Evolutionary conservation across 371 early-diverging fungal species (phyloP).

Genomic region (Conidiobolus incongruus): DNA sequence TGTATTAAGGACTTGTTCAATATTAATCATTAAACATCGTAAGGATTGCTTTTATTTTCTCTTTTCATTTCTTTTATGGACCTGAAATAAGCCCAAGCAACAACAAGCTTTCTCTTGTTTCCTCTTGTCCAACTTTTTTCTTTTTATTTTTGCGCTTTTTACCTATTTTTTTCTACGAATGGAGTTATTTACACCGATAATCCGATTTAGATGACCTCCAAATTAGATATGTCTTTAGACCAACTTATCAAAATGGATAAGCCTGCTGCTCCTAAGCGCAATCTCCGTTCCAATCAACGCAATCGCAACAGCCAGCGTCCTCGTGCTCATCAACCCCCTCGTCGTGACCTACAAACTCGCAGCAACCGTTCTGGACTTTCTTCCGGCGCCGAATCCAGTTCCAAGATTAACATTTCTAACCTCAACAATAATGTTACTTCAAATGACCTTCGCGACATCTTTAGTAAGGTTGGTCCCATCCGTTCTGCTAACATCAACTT

Average conservation of each 20-base stretch:
- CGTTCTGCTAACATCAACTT: constrained; percentile 37
- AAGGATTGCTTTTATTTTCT: too few relatives aligned
- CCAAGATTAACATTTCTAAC: constrained; percentile 48
- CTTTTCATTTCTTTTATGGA: too few relatives aligned
- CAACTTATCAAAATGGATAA: constrained; percentile 42
- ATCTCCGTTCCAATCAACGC: constrained; percentile 12
- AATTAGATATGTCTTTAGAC: constrained; percentile 43
- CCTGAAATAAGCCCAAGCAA: too few relatives aligned
- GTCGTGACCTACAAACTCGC: too few relatives aligned
- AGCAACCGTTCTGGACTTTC: constrained; percentile 9
- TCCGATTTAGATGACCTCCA: constrained; percentile 15
- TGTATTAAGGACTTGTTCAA: too few relatives aligned
- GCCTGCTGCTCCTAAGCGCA: constrained; percentile 7
- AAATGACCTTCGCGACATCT: constrained; percentile 27
- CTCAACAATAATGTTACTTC: constrained; percentile 44
- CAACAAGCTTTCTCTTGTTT: too few relatives aligned
- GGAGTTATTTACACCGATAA: too few relatives aligned
- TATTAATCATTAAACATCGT: too few relatives aligned
- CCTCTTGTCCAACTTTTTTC: too few relatives aligned
- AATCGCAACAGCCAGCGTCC: constrained; percentile 16
- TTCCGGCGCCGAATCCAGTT: constrained; percentile 13
- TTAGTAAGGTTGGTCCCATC: constrained; percentile 33
- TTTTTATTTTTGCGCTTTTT: too few relatives aligned
- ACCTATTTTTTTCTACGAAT: too few relatives aligned
- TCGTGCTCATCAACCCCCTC: constrained; percentile 10